phyloP scores from a whole-genome alignment of 441 rosid genomes.

The Mallotus repandus region DNA sequence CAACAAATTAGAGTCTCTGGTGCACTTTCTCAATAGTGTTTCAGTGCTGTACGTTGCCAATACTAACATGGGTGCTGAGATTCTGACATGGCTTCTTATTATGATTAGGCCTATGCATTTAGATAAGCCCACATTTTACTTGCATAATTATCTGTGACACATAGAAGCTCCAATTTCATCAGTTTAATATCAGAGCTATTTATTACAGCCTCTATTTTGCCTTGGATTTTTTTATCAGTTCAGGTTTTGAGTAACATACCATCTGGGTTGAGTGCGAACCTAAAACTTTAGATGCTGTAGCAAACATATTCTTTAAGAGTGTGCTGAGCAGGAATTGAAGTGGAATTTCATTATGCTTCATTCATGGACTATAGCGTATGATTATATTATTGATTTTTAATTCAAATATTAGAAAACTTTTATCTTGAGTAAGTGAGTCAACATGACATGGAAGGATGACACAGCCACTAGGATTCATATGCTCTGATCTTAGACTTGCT shows the following conservation, averaged over 20 bases:
- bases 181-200: neutral
- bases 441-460: neutral
- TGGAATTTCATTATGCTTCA: no score
- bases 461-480: neutral
- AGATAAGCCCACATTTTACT: conserved; percentile 30
- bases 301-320: neutral
- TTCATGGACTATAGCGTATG: neutral
- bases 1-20: conserved; percentile 60
- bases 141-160: neutral
- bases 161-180: neutral
- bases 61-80: conserved; percentile 32
- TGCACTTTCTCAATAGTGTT: conserved; percentile 35
- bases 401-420: neutral
- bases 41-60: conserved; percentile 64
- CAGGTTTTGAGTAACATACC: neutral
- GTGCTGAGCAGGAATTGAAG: no score
- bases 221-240: neutral
- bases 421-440: neutral
- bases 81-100: conserved; percentile 33
- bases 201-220: no score
- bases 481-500: neutral
- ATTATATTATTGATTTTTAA: neutral
- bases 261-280: no score
- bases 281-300: no score
- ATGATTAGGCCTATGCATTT: conserved; percentile 31